These are phyloP conservation scores for Solanum gandarillasii DNA, from an alignment of 257 asterid species.

Conservation along the genomic window DNA sequence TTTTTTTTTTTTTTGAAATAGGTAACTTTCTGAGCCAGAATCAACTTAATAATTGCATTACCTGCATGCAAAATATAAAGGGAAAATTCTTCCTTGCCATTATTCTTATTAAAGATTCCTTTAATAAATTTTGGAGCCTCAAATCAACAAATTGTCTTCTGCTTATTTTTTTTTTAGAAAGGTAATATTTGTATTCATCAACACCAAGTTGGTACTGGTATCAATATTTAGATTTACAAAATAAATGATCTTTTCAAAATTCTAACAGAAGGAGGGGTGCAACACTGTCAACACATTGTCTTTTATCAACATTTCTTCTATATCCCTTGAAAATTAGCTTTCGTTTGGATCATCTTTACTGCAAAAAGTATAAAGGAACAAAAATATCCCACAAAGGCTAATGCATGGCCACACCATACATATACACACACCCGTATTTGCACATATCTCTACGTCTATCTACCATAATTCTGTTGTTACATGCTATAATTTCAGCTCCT, in stretches of 20 bases:
- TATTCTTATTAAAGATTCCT: too few relatives aligned
- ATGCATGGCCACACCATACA: not conserved
- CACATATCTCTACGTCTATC: not conserved
- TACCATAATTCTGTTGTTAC: not conserved
- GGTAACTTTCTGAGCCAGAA: not conserved
- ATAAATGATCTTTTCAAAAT: not conserved
- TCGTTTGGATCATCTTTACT: not conserved
- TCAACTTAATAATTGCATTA: not conserved
- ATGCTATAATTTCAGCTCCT: not conserved
- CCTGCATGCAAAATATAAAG: not conserved
- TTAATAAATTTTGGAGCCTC: not conserved
- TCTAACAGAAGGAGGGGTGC: not conserved
- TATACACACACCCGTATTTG: not conserved
- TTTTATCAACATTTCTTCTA: not conserved
- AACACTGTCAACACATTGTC: not conserved
- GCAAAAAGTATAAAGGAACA: not conserved
- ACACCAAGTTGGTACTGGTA: not conserved
- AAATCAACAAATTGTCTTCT: not conserved
- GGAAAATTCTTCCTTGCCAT: not conserved
- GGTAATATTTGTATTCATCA: not conserved
- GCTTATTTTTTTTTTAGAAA: not conserved
- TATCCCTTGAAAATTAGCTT: not conserved
- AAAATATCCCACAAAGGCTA: not conserved
- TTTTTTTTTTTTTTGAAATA: too few relatives aligned
- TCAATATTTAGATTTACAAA: not conserved